Conservation (phyloP, 1,284 basidiomycete genomes). For the Sphagnurus paluster region DNA sequence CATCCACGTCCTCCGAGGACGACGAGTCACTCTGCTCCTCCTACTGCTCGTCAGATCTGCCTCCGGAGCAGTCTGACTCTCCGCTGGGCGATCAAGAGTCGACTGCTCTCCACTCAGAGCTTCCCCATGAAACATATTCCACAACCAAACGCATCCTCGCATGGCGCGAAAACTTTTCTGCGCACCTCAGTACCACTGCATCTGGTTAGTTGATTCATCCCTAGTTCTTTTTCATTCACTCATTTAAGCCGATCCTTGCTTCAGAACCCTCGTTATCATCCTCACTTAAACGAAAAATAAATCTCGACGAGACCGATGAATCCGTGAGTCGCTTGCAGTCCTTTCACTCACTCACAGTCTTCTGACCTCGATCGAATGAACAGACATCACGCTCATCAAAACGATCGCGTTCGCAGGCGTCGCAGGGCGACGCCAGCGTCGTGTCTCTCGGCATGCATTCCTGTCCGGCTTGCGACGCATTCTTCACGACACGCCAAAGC, state of each 20-base stretch:
- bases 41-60: constrained; percentile 65
- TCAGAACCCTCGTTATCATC: constrained; percentile 32
- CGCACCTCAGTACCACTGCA: constrained; percentile 33
- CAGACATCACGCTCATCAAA: constrained; percentile 56
- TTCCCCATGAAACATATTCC: constrained; percentile 51
- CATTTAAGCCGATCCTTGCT: constrained; percentile 12
- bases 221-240: constrained; percentile 2
- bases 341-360: not conserved
- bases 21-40: constrained; percentile 48
- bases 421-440: constrained; percentile 21
- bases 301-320: constrained; percentile 42
- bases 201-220: constrained; percentile 32
- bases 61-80: constrained; percentile 27
- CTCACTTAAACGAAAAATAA: constrained; percentile 48
- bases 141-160: constrained; percentile 59
- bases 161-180: constrained; percentile 56
- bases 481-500: constrained; percentile 55
- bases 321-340: constrained; percentile 34
- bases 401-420: constrained; percentile 46
- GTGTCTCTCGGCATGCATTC: constrained; percentile 41
- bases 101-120: constrained; percentile 18
- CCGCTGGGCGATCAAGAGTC: constrained; percentile 29
- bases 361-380: constrained; percentile 14
- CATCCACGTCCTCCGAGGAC: constrained; percentile 23
- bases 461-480: constrained; percentile 72